These are phyloP conservation scores for Mortierella polycephala DNA, from an alignment of 371 early-diverging fungal species.

Conservation along the genomic window DNA sequence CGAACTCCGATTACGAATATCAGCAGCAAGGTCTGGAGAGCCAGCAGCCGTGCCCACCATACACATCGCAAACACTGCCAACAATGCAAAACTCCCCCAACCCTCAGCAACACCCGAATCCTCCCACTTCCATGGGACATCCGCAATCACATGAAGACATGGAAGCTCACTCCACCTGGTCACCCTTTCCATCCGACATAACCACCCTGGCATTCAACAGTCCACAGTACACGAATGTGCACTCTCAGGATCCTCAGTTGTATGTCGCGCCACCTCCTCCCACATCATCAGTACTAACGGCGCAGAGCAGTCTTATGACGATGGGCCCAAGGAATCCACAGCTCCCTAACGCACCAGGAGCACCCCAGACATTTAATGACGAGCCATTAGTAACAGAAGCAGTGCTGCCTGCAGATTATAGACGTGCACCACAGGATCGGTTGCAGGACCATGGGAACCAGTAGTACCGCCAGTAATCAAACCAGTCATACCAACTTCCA, in stretches of 20 bases:
- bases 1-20: background rate
- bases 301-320: background rate
- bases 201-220: background rate
- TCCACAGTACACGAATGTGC: slow-evolving; percentile 4
- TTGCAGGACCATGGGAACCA: background rate
- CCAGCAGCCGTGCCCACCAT: background rate
- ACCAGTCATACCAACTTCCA: too few species aligned
- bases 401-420: background rate
- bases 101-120: background rate
- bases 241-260: slow-evolving; percentile 4
- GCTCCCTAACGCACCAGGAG: slow-evolving; percentile 3
- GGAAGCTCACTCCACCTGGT: background rate
- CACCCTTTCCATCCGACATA: background rate
- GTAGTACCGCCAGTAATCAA: background rate
- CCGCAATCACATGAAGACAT: background rate
- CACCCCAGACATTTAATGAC: slow-evolving; percentile 13
- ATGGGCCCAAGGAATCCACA: slow-evolving; percentile 9
- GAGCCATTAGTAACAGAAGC: background rate
- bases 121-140: background rate
- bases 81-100: background rate
- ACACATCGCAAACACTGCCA: background rate
- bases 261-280: background rate
- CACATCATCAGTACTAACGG: background rate
- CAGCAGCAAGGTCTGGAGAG: background rate
- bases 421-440: slow-evolving; percentile 5